A percentile compares a stretch with the other conserved stretches of the same genome.
Conservation (phyloP, 805 yeast species). For the Wickerhamomyces rabaulensis region DNA sequence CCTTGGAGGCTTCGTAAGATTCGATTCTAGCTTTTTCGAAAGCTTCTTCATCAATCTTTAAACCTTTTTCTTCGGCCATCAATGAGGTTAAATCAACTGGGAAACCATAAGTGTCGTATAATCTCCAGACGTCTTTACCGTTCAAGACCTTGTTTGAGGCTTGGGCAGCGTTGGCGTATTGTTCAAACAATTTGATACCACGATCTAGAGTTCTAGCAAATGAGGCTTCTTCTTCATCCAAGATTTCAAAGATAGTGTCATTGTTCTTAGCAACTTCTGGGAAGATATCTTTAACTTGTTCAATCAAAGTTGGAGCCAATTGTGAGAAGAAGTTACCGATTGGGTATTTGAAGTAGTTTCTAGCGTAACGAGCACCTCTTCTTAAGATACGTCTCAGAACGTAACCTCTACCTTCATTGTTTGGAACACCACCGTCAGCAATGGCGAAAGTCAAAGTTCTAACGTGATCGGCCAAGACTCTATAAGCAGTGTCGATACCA, state of each 20-base stretch:
- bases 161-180: constrained; percentile 80
- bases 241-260: constrained; percentile 76
- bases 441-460: constrained; percentile 94
- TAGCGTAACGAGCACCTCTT: constrained; percentile 95
- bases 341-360: constrained; percentile 94
- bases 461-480: constrained; percentile 97
- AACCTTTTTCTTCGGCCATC: constrained; percentile 98
- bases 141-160: constrained; percentile 69
- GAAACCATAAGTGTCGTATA: constrained; percentile 98
- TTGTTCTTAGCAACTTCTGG: constrained; percentile 82
- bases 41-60: constrained; percentile 86
- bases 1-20: constrained; percentile 93
- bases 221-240: constrained; percentile 93
- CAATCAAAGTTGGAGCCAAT: constrained; percentile 88
- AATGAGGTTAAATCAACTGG: constrained; percentile 96
- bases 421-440: constrained; percentile 99
- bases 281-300: constrained; percentile 80
- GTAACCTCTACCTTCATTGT: constrained; percentile 98
- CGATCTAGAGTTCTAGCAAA: constrained; percentile 94
- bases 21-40: constrained; percentile 87
- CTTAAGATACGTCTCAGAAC: constrained; percentile 94
- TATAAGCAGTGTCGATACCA: constrained; percentile 96
- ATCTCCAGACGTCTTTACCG: constrained; percentile 97
- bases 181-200: constrained; percentile 95
- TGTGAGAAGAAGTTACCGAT: constrained; percentile 91